Evolutionary conservation across 2,329 filamentous ascomycete species (phyloP).

Genomic region (Hypoxylon sp.): DNA sequence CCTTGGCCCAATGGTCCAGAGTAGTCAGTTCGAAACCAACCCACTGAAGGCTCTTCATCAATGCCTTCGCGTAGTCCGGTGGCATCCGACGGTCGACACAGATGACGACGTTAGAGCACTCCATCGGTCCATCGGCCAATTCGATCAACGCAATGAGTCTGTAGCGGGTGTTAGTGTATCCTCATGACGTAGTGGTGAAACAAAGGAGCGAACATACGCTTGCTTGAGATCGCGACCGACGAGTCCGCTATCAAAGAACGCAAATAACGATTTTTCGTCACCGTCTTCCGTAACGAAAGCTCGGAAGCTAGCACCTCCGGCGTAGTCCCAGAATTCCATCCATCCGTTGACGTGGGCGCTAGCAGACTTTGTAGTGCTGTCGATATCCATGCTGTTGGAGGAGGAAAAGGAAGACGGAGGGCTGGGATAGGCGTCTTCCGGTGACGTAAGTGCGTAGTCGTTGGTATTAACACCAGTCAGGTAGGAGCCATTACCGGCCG

Average conservation of each 20-base stretch:
- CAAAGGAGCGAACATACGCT: slow-evolving; percentile 70
- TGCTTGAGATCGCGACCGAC: slow-evolving; percentile 84
- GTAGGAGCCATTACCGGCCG: slow-evolving; percentile 82
- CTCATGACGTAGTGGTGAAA: slow-evolving; percentile 18
- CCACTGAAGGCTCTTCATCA: slow-evolving; percentile 89
- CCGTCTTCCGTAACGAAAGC: slow-evolving; percentile 82
- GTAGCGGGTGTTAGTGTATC: slow-evolving; percentile 48
- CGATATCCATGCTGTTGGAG: slow-evolving; percentile 46
- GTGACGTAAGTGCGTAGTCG: slow-evolving; percentile 60
- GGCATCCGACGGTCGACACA: slow-evolving; percentile 81
- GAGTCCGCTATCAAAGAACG: slow-evolving; percentile 82
- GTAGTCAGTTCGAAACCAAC: slow-evolving; percentile 89
- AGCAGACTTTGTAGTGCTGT: slow-evolving; percentile 41
- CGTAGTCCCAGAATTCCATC: slow-evolving; percentile 88
- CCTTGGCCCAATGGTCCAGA: slow-evolving; percentile 78
- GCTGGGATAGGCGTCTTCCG: slow-evolving; percentile 59
- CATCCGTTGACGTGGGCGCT: slow-evolving; percentile 66
- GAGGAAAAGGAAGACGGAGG: slow-evolving; percentile 54
- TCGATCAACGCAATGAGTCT: slow-evolving; percentile 92
- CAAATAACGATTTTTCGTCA: slow-evolving; percentile 80
- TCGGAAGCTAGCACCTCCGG: slow-evolving; percentile 83
- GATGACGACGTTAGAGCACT: slow-evolving; percentile 81
- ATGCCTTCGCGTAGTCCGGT: slow-evolving; percentile 70
- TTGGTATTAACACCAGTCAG: slow-evolving; percentile 77
- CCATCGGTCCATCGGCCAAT: slow-evolving; percentile 80